Percentiles rank a stretch among this genome's conserved stretches.
Conservation (phyloP, 1,284 basidiomycete genomes). For the Irpex lacteus region DNA sequence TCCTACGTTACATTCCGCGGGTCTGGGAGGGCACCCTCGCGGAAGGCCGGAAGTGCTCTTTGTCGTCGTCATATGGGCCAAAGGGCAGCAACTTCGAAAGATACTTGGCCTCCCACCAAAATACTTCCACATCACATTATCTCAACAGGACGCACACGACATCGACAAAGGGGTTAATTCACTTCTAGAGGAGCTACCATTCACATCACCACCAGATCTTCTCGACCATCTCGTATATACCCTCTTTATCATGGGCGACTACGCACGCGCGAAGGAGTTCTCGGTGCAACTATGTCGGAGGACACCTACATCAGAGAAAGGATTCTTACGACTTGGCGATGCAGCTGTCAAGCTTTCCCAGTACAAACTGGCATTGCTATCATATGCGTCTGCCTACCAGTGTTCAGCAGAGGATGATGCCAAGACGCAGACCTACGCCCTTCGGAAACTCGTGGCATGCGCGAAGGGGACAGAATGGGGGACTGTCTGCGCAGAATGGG, state of each 20-base stretch:
- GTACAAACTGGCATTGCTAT: conserved; percentile 52
- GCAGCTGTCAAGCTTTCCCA: conserved; percentile 32
- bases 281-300: conserved; percentile 31
- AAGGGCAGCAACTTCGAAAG: conserved; percentile 48
- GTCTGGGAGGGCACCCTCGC: conserved; percentile 36
- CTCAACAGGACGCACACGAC: conserved; percentile 38
- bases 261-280: conserved; percentile 33
- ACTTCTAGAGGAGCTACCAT: conserved; percentile 34
- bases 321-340: conserved; percentile 51
- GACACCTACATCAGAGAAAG: conserved; percentile 38
- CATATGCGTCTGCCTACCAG: conserved; percentile 46
- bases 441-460: conserved; percentile 43
- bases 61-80: conserved; percentile 54
- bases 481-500: conserved; percentile 38
- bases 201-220: conserved; percentile 30
- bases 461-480: conserved; percentile 53
- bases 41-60: conserved; percentile 37
- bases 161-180: conserved; percentile 46
- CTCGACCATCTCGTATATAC: conserved; percentile 51
- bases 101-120: conserved; percentile 45
- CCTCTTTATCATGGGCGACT: conserved; percentile 36
- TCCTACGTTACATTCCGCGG: conserved; percentile 25
- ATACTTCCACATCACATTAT: conserved; percentile 55
- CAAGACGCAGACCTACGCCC: conserved; percentile 39
- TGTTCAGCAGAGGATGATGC: conserved; percentile 32